Percentiles rank a stretch among this genome's conserved stretches.
These are phyloP conservation scores for Psilocybe cyanescens DNA, from an alignment of 768 basidiomycete species.

Conservation along the genomic window DNA sequence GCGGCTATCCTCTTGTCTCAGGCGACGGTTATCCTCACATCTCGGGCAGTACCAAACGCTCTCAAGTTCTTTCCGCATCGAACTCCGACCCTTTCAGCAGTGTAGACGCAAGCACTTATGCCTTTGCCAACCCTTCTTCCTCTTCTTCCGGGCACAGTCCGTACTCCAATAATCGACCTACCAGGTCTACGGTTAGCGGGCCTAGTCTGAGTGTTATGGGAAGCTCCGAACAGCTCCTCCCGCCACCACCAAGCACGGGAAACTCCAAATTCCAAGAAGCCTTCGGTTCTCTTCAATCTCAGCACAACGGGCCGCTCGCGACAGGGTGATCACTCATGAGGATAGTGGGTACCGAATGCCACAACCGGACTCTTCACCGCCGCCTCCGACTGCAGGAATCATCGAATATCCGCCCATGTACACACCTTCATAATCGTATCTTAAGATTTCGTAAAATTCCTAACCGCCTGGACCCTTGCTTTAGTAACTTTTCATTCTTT, in stretches of 20 bases:
- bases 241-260: not conserved
- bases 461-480: no score
- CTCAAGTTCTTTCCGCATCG: not conserved
- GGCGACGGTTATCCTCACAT: not conserved
- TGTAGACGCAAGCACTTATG: not conserved
- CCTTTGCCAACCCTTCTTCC: not conserved
- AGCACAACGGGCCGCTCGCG: not conserved
- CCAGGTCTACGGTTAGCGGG: not conserved
- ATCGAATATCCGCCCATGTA: constrained; percentile 3
- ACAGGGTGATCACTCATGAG: not conserved
- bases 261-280: constrained; percentile 1
- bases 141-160: not conserved
- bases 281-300: not conserved
- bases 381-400: not conserved
- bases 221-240: not conserved
- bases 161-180: not conserved
- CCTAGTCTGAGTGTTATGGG: not conserved
- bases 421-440: not conserved
- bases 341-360: constrained; percentile 1
- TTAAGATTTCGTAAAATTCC: not conserved
- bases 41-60: not conserved
- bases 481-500: no score
- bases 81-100: not conserved
- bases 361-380: not conserved
- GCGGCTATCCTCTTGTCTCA: no score